Evolutionary conservation across 2,329 filamentous ascomycete genomes (phyloP).

Genomic region (Aureobasidium lini): DNA sequence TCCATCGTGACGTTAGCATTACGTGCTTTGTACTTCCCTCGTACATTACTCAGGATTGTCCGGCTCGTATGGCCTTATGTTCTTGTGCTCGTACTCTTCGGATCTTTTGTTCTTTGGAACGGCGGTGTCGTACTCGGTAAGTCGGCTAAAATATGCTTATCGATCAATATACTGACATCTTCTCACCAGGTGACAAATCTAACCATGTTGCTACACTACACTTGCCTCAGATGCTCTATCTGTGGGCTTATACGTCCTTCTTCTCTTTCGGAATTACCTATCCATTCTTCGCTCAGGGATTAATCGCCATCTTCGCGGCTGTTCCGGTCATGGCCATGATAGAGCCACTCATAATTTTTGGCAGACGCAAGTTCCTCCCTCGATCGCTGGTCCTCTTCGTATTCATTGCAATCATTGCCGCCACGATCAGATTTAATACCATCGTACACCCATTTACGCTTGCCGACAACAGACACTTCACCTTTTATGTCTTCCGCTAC

Average conservation of each 20-base stretch:
- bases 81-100: constrained; percentile 59
- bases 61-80: constrained; percentile 42
- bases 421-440: constrained; percentile 70
- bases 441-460: constrained; percentile 92
- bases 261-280: constrained; percentile 77
- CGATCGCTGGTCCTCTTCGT: constrained; percentile 29
- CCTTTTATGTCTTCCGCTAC: constrained; percentile 90
- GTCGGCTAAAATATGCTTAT: constrained; percentile 17
- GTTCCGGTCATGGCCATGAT: constrained; percentile 22
- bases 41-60: not conserved
- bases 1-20: not conserved
- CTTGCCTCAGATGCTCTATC: constrained; percentile 85
- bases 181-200: constrained; percentile 68
- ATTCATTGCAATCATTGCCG: constrained; percentile 36
- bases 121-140: constrained; percentile 81
- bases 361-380: constrained; percentile 28
- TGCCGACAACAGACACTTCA: constrained; percentile 93
- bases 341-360: constrained; percentile 28
- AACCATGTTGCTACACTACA: constrained; percentile 90
- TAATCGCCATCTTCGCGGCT: constrained; percentile 20
- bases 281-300: constrained; percentile 41
- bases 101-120: constrained; percentile 74
- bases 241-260: constrained; percentile 84
- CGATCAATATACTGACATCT: constrained; percentile 20
- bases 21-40: not conserved